These are phyloP conservation scores for Beauveria scarabaeidicola DNA, from an alignment of 2,329 filamentous ascomycete species.

Conservation along the genomic window DNA sequence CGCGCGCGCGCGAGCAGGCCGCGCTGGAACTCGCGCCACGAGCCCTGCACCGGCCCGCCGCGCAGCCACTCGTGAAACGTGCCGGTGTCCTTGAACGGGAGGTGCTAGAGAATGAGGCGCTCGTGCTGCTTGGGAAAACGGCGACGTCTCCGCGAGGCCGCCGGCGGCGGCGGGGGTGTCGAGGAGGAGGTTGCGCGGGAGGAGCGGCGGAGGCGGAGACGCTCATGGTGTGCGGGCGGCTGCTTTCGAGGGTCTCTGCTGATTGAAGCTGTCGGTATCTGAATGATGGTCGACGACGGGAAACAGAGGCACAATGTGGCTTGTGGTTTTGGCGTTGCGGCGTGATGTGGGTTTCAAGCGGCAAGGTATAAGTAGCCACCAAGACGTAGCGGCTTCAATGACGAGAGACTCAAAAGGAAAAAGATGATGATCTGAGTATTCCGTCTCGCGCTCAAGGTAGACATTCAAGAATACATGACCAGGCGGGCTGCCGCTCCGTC, in stretches of 20 bases:
- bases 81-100: slow-evolving; percentile 26
- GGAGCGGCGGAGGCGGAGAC: neutral
- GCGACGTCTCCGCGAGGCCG: neutral
- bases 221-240: neutral
- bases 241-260: neutral
- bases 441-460: neutral
- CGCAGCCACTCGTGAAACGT: slow-evolving; percentile 29
- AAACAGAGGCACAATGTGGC: slow-evolving; percentile 7
- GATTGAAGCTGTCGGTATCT: neutral
- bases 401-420: neutral
- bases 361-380: neutral
- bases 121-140: slow-evolving; percentile 25
- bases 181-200: neutral
- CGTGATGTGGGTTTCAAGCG: no score
- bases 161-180: neutral
- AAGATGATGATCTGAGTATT: neutral
- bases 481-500: neutral
- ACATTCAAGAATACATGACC: neutral
- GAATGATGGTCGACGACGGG: neutral
- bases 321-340: no score
- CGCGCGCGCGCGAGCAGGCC: slow-evolving; percentile 21
- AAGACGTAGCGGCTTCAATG: neutral
- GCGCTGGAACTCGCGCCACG: slow-evolving; percentile 29
- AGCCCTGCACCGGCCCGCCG: slow-evolving; percentile 23
- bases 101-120: slow-evolving; percentile 30